Percentiles rank a stretch among this genome's conserved stretches.
Conservation (phyloP, 495 filamentous ascomycete genomes). For the Aspergillus bridgeri region DNA sequence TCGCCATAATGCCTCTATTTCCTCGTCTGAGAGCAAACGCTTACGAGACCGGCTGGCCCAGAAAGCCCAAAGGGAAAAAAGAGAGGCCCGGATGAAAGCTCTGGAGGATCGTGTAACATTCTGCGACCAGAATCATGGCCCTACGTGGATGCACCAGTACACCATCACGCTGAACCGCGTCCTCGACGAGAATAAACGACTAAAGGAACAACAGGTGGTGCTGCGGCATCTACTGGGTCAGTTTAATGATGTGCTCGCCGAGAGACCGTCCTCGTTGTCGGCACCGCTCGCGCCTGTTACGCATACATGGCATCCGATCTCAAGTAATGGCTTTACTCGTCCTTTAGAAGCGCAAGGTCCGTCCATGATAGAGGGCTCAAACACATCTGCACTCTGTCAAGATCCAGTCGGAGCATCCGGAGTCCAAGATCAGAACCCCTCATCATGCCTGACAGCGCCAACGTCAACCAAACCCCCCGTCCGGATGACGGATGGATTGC, state of each 20-base stretch:
- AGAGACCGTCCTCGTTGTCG: not conserved
- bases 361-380: no score
- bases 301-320: not conserved
- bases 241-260: not conserved
- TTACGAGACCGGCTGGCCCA: slow-evolving; percentile 13
- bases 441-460: no score
- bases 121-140: slow-evolving; percentile 11
- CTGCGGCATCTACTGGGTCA: not conserved
- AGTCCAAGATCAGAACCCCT: no score
- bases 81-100: slow-evolving; percentile 8
- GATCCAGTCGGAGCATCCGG: no score
- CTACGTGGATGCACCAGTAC: not conserved
- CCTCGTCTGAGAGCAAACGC: slow-evolving; percentile 14
- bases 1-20: slow-evolving; percentile 5
- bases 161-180: not conserved
- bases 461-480: no score
- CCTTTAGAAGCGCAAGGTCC: not conserved
- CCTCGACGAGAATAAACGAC: not conserved
- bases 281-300: no score
- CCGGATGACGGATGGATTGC: no score
- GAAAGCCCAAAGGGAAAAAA: slow-evolving; percentile 11
- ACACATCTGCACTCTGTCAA: no score
- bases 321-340: not conserved
- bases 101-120: slow-evolving; percentile 14
- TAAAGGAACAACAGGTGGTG: not conserved